Percentiles rank a stretch among this genome's conserved stretches.
These are phyloP conservation scores for Tricholoma hemisulphureum DNA, from an alignment of 768 basidiomycete genomes.

Conservation along the genomic window DNA sequence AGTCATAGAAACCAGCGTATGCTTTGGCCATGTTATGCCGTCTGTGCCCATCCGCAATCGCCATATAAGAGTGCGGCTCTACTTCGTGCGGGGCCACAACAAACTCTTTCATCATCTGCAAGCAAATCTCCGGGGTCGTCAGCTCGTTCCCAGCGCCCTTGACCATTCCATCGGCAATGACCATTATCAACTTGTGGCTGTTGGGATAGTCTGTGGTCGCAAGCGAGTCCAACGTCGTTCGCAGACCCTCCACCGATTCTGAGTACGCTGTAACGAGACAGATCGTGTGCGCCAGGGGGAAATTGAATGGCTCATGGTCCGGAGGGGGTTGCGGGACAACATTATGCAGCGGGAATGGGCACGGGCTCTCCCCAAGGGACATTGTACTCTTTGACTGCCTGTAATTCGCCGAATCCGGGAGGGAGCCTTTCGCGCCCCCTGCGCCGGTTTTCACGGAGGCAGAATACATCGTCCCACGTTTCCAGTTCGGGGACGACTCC, in stretches of 20 bases:
- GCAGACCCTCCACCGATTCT: slow-evolving; percentile 91
- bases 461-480: slow-evolving; percentile 56
- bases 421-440: slow-evolving; percentile 58
- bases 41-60: slow-evolving; percentile 99
- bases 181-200: slow-evolving; percentile 91
- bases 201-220: slow-evolving; percentile 99
- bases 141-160: slow-evolving; percentile 88
- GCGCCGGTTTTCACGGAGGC: slow-evolving; percentile 38
- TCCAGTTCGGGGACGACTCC: slow-evolving; percentile 52
- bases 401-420: slow-evolving; percentile 70
- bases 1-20: slow-evolving; percentile 95
- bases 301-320: slow-evolving; percentile 95
- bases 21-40: slow-evolving; percentile 99
- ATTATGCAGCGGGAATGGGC: slow-evolving; percentile 90
- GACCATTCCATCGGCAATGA: slow-evolving; percentile 98
- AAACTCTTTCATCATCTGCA: slow-evolving; percentile 97
- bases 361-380: slow-evolving; percentile 71
- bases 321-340: slow-evolving; percentile 90
- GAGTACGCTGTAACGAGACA: slow-evolving; percentile 98
- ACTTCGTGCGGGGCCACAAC: slow-evolving; percentile 79
- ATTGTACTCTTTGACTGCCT: slow-evolving; percentile 80
- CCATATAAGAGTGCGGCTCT: slow-evolving; percentile 93
- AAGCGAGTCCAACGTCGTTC: slow-evolving; percentile 97
- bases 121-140: slow-evolving; percentile 91
- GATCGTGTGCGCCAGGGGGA: slow-evolving; percentile 90